phyloP scores from a whole-genome alignment of 768 basidiomycete species.

The Lactifluus piperatus region DNA sequence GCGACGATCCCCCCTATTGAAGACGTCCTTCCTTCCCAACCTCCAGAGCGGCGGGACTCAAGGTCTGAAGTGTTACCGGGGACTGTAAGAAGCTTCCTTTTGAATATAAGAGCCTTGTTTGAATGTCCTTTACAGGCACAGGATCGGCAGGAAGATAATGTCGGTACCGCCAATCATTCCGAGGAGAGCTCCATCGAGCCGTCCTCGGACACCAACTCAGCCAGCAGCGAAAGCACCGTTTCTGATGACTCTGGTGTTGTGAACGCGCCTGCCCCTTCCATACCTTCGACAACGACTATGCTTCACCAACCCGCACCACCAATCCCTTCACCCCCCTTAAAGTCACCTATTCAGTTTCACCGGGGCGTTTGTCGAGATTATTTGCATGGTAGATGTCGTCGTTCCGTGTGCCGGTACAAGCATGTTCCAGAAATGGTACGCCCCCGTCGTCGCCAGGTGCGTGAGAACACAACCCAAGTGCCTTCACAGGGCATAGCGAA shows the following conservation, averaged over 20 bases:
- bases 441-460: neutral
- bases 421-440: neutral
- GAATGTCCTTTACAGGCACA: neutral
- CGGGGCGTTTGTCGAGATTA: neutral
- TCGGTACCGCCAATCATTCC: neutral
- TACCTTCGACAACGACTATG: neutral
- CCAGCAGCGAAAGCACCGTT: neutral
- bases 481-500: neutral
- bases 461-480: neutral
- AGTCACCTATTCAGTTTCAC: neutral
- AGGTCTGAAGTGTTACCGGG: neutral
- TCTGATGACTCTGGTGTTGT: neutral
- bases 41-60: neutral
- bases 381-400: neutral
- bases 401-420: neutral
- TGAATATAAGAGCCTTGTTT: neutral
- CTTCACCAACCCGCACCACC: neutral
- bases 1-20: no score
- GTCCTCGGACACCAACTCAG: neutral
- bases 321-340: neutral
- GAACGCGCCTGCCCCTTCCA: neutral
- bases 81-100: neutral
- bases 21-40: neutral
- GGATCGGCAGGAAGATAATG: neutral
- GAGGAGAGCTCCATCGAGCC: neutral